These are phyloP conservation scores for Penicillium macrosclerotiorum DNA, from an alignment of 495 filamentous ascomycete species.

Conservation along the genomic window DNA sequence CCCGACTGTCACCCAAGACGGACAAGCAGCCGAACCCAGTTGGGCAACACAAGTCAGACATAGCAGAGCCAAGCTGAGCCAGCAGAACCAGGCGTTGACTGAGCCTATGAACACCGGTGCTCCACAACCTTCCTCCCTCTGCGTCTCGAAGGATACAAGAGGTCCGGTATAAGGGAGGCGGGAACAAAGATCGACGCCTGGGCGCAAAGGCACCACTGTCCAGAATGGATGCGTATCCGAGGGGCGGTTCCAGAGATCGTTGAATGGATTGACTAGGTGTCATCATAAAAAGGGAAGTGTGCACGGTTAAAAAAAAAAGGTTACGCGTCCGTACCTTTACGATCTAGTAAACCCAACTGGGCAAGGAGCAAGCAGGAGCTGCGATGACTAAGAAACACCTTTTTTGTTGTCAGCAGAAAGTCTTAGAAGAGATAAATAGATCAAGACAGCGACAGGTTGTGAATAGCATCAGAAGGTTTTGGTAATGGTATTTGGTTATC, in stretches of 20 bases:
- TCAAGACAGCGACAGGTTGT: constrained; percentile 11
- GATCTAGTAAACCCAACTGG: no score
- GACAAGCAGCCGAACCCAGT: constrained; percentile 34
- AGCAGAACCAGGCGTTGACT: constrained; percentile 26
- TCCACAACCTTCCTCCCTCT: constrained; percentile 87
- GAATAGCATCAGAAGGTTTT: constrained; percentile 59
- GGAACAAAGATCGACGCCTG: constrained; percentile 53
- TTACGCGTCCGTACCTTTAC: constrained; percentile 11
- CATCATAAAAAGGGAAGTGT: constrained; percentile 64
- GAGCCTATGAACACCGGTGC: constrained; percentile 46
- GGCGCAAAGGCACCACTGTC: constrained; percentile 19
- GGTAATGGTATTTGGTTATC: constrained; percentile 76
- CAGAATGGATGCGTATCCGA: constrained; percentile 27
- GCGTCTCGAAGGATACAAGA: constrained; percentile 31
- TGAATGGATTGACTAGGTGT: constrained; percentile 99
- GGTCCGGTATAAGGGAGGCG: constrained; percentile 65
- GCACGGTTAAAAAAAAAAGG: constrained; percentile 2
- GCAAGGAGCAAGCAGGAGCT: no score
- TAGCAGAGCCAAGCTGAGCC: constrained; percentile 39
- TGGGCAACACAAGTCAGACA: constrained; percentile 44
- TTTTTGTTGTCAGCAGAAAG: constrained; percentile 24
- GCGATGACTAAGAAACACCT: no score
- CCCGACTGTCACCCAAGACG: constrained; percentile 55
- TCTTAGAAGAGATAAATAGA: constrained; percentile 4
- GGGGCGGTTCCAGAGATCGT: constrained; percentile 70